phyloP scores from a whole-genome alignment of 306 rosid species.

The Vigna trinervia region DNA sequence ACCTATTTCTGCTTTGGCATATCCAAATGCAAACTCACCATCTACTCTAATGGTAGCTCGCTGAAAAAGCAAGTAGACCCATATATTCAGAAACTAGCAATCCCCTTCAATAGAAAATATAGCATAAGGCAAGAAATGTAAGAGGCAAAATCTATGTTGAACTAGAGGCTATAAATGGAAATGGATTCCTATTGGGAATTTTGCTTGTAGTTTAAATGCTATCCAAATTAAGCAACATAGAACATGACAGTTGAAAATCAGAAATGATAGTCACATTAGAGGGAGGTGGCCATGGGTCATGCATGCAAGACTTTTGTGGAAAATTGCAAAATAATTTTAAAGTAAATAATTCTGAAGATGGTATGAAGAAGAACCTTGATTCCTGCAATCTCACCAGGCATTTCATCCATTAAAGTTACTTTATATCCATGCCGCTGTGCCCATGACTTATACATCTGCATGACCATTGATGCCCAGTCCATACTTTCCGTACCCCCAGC shows the following conservation, averaged over 20 bases:
- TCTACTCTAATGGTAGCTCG: slow-evolving; percentile 95
- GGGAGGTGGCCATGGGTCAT: slow-evolving; percentile 8
- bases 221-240: slow-evolving; percentile 29
- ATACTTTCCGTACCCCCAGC: slow-evolving; percentile 99
- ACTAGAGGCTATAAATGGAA: slow-evolving; percentile 14
- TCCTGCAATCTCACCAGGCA: slow-evolving; percentile 97
- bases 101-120: slow-evolving; percentile 25
- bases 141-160: not conserved
- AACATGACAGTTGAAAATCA: not conserved
- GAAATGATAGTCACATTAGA: slow-evolving; percentile 15
- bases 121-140: not conserved
- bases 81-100: slow-evolving; percentile 45
- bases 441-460: slow-evolving; percentile 96
- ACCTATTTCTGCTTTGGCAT: slow-evolving; percentile 98
- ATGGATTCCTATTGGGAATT: slow-evolving; percentile 10
- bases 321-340: slow-evolving; percentile 21
- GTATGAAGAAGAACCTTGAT: slow-evolving; percentile 88
- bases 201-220: slow-evolving; percentile 33
- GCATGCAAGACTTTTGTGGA: not conserved
- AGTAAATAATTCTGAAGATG: slow-evolving; percentile 32
- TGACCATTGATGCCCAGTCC: slow-evolving; percentile 98
- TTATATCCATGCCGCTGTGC: slow-evolving; percentile 73
- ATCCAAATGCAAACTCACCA: slow-evolving; percentile 94
- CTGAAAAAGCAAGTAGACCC: slow-evolving; percentile 55
- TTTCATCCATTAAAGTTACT: slow-evolving; percentile 84